Conservation (phyloP, 2,329 filamentous ascomycete genomes). For the Colletotrichum agaves region DNA sequence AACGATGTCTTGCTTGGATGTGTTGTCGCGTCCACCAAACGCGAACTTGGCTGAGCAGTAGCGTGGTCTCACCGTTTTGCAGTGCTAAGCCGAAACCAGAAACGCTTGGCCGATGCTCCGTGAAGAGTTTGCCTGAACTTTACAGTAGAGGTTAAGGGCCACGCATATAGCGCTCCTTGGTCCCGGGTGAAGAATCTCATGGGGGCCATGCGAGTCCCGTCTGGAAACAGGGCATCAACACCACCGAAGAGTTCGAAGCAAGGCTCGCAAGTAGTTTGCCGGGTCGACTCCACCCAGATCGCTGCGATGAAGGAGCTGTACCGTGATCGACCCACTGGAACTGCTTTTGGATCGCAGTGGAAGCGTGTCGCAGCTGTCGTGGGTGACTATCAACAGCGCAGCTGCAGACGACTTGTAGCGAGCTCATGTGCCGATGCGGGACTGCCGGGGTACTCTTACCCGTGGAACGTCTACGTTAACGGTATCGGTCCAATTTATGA, state of each 20-base stretch:
- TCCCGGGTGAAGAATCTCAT: background rate
- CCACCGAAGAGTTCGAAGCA: slow-evolving; percentile 60
- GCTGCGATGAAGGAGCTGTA: slow-evolving; percentile 59
- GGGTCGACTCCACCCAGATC: background rate
- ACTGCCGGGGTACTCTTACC: slow-evolving; percentile 65
- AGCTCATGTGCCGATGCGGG: slow-evolving; percentile 60
- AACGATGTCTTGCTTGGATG: slow-evolving; percentile 42
- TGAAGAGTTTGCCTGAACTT: background rate
- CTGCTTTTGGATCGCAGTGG: slow-evolving; percentile 72
- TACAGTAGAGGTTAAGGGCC: background rate
- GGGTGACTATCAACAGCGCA: slow-evolving; percentile 68
- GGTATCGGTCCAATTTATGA: slow-evolving; percentile 38
- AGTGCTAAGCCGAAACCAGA: slow-evolving; percentile 14
- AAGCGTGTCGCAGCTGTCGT: slow-evolving; percentile 72
- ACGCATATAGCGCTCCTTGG: background rate
- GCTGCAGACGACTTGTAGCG: slow-evolving; percentile 63
- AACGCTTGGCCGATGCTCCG: slow-evolving; percentile 4
- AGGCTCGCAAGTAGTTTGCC: slow-evolving; percentile 53
- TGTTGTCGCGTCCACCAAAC: slow-evolving; percentile 19
- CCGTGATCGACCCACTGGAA: slow-evolving; percentile 54
- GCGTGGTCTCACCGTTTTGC: slow-evolving; percentile 19
- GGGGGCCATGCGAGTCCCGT: slow-evolving; percentile 8
- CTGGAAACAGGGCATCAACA: slow-evolving; percentile 61
- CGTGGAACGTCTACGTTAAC: slow-evolving; percentile 53
- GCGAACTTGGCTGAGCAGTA: slow-evolving; percentile 4